Evolutionary conservation across 2,329 filamentous ascomycete species (phyloP).

Genomic region (Ceratocystiopsis sp.): DNA sequence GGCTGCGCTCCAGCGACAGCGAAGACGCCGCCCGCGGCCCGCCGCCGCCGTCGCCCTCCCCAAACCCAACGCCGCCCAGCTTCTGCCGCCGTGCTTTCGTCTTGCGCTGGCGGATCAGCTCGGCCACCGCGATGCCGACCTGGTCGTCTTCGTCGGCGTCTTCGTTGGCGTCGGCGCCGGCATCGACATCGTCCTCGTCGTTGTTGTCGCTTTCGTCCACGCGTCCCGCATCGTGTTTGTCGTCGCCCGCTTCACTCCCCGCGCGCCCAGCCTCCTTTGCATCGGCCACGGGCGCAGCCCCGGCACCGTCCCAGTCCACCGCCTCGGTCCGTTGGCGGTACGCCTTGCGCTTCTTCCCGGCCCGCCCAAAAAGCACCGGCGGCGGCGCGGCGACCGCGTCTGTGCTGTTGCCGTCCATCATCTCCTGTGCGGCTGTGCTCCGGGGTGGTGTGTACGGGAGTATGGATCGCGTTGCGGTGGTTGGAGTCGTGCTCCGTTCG

Average conservation of each 20-base stretch:
- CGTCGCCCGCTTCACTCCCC: neutral
- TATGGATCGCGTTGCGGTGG: too few species aligned
- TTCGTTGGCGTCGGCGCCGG: neutral
- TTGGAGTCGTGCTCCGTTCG: too few species aligned
- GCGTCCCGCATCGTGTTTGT: too few species aligned
- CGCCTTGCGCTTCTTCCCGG: constrained; percentile 41
- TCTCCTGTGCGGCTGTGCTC: too few species aligned
- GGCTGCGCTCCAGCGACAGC: neutral
- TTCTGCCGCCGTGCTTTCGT: constrained; percentile 24
- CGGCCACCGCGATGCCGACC: constrained; percentile 25
- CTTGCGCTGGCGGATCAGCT: constrained; percentile 36
- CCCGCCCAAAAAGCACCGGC: constrained; percentile 32
- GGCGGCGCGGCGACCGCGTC: constrained; percentile 12
- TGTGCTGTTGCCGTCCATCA: neutral
- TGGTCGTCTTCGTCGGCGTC: constrained; percentile 3
- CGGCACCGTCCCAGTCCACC: neutral
- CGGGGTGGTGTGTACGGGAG: too few species aligned
- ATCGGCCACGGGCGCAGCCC: neutral
- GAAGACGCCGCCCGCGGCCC: neutral
- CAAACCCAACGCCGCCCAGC: constrained; percentile 40
- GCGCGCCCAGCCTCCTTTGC: neutral
- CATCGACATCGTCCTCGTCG: neutral
- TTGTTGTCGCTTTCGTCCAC: neutral
- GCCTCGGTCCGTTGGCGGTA: constrained; percentile 26
- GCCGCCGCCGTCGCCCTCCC: constrained; percentile 12